A percentile compares a stretch with the other conserved stretches of the same genome.
These are phyloP conservation scores for Trifolium fragiferum DNA, from an alignment of 306 rosid species.

Conservation along the genomic window DNA sequence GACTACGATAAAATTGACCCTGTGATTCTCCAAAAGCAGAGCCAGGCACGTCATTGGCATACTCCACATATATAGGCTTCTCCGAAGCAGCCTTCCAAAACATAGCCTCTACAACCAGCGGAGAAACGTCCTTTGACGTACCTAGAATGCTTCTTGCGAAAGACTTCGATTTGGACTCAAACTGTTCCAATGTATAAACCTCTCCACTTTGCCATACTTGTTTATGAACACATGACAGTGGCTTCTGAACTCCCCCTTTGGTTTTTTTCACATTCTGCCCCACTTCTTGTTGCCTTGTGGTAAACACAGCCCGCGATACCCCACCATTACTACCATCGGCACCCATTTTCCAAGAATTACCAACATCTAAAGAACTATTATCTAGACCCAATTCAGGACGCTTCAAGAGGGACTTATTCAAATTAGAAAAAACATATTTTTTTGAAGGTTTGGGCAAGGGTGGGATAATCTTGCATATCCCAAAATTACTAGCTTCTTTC, in stretches of 20 bases:
- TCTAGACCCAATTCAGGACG: constrained; percentile 65
- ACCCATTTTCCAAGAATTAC: constrained; percentile 46
- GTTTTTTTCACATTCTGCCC: constrained; percentile 68
- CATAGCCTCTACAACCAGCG: constrained; percentile 79
- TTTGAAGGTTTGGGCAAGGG: constrained; percentile 94
- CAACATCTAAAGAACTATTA: constrained; percentile 39
- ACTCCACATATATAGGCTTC: constrained; percentile 91
- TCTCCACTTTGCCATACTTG: constrained; percentile 99
- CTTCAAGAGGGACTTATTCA: constrained; percentile 83
- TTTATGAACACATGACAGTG: constrained; percentile 62
- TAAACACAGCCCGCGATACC: constrained; percentile 78
- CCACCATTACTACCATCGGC: constrained; percentile 58
- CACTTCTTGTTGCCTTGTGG: constrained; percentile 94
- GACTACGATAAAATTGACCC: constrained; percentile 67
- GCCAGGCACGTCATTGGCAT: constrained; percentile 98
- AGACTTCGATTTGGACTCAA: constrained; percentile 83
- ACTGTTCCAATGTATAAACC: constrained; percentile 85
- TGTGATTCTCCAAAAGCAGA: constrained; percentile 89
- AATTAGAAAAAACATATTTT: constrained; percentile 72
- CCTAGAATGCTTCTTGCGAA: constrained; percentile 69
- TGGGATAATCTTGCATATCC: constrained; percentile 94
- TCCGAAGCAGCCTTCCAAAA: constrained; percentile 96
- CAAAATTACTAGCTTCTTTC: constrained; percentile 87
- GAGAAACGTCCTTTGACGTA: constrained; percentile 72
- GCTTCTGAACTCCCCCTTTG: constrained; percentile 67